These are phyloP conservation scores for Starmerella powellii DNA, from an alignment of 805 yeast species.

Conservation along the genomic window DNA sequence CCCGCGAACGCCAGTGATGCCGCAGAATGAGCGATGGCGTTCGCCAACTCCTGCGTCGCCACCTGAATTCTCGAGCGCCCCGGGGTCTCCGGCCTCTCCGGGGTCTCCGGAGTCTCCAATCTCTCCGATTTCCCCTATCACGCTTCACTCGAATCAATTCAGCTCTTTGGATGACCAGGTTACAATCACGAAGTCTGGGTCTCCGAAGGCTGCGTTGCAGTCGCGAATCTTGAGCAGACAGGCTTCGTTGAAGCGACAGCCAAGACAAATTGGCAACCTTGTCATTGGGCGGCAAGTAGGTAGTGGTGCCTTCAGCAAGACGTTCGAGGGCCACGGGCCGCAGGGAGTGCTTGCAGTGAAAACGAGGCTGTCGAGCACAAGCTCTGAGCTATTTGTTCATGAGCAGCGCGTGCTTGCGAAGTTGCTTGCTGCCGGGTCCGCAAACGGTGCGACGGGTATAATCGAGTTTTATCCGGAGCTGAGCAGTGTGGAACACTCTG, in stretches of 20 bases:
- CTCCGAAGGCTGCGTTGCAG: neutral
- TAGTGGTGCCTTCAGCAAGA: constrained; percentile 81
- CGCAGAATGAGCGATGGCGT: constrained; percentile 9
- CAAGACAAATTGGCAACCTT: constrained; percentile 24
- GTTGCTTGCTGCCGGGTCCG: constrained; percentile 2
- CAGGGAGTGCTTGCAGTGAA: constrained; percentile 57
- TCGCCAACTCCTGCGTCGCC: neutral
- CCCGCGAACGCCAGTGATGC: constrained; percentile 9
- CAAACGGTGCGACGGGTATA: constrained; percentile 1
- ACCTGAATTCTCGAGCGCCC: neutral
- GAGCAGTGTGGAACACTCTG: constrained; percentile 15
- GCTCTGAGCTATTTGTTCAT: constrained; percentile 11
- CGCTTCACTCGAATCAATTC: neutral
- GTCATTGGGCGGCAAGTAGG: constrained; percentile 33
- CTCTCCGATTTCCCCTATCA: constrained; percentile 10
- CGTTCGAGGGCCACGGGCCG: constrained; percentile 49
- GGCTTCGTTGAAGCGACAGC: constrained; percentile 3
- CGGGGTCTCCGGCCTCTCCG: too few relatives aligned
- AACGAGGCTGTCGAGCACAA: constrained; percentile 17
- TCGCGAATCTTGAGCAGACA: constrained; percentile 10
- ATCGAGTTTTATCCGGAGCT: constrained; percentile 16
- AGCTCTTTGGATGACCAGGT: constrained; percentile 1
- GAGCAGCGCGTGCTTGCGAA: constrained; percentile 13
- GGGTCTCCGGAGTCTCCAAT: constrained; percentile 7
- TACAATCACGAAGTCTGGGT: neutral